Evolutionary conservation across 352 stramenopile species (phyloP), one percentile per base, ranked within the genome.

Genomic region (Phytophthora melonis): DNA sequence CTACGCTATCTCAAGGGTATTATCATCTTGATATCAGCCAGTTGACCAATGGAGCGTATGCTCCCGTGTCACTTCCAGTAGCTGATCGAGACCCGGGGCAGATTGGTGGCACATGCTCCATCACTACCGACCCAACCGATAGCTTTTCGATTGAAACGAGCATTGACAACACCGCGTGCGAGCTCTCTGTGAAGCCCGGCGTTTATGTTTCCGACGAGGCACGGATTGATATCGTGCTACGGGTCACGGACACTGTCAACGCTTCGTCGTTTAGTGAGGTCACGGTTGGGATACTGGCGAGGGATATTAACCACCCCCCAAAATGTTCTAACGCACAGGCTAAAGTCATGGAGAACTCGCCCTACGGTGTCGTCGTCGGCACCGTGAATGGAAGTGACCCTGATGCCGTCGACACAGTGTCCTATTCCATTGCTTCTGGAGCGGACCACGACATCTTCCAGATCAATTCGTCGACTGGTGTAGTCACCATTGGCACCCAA

Each of bases 11-110:
- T 1, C 77, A 84, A 58, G 63, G n/a, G 2, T 74, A 73, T 52
- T 82, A 84, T 27, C 66, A 69, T 10, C 45, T 91, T n/a, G 76
- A 88, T 49, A 66, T 90, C 3, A 90, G 66, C 32, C 82, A 88
- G 36, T 54, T 86, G 18, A 69, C 36, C 9, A 57, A 90, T 58
- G 82, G 84, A 16, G 78, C 84, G 0, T 90, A 88, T 52, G 70
- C 77, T 8, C 72, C 57, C 1, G 75, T 90, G 4, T 71, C 67
- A 3, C 75, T 90, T 0, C 70, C 56, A n/a, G 72, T 92, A 9
- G 68, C 74, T 19, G 84, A 90, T 32, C 69, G 77, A 54, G 75
- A 92, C 58, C 70, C 80, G 19, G 81, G 77, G 4, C 84, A 90
- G 58, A 63, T 32, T 13, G 82, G 82, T 21, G 82, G 82, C 0